phyloP scores from a whole-genome alignment of 1,284 basidiomycete species.

The Apiotrichum gamsii region DNA sequence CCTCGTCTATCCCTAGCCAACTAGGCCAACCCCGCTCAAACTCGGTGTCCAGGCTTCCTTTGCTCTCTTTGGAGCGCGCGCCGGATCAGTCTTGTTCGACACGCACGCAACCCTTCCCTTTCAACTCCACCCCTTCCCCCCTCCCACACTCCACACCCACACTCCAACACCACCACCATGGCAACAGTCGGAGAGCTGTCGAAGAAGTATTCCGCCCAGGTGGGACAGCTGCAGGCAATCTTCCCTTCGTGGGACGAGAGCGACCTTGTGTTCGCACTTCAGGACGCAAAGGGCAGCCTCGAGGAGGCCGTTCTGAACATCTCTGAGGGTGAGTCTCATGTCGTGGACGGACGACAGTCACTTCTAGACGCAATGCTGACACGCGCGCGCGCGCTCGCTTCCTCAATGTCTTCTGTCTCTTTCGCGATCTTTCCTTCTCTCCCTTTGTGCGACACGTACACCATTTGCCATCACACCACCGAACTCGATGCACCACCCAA shows the following conservation, averaged over 20 bases:
- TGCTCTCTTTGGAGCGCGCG: too few species aligned
- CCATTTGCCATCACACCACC: too few species aligned
- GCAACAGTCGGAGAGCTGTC: slow-evolving; percentile 38
- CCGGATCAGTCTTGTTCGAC: background rate
- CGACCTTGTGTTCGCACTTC: slow-evolving; percentile 43
- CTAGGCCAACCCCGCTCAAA: too few species aligned
- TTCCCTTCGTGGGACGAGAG: slow-evolving; percentile 47
- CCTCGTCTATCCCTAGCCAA: background rate
- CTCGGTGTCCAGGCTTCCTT: too few species aligned
- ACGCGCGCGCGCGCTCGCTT: too few species aligned
- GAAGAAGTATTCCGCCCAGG: slow-evolving; percentile 39
- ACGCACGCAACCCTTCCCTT: background rate
- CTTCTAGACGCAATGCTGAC: too few species aligned
- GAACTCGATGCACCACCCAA: too few species aligned
- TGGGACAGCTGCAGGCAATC: slow-evolving; percentile 40
- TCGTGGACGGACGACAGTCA: too few species aligned
- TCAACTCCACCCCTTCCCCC: background rate
- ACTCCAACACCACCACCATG: slow-evolving; percentile 22
- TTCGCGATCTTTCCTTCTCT: too few species aligned
- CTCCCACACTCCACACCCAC: background rate
- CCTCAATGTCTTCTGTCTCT: too few species aligned
- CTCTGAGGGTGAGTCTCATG: slow-evolving; percentile 46
- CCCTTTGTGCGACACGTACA: too few species aligned
- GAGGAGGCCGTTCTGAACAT: slow-evolving; percentile 46
- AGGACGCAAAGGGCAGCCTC: slow-evolving; percentile 45